Evolutionary conservation across 345 rosid genomes (phyloP).

Genomic region (Clarkia xantiana): DNA sequence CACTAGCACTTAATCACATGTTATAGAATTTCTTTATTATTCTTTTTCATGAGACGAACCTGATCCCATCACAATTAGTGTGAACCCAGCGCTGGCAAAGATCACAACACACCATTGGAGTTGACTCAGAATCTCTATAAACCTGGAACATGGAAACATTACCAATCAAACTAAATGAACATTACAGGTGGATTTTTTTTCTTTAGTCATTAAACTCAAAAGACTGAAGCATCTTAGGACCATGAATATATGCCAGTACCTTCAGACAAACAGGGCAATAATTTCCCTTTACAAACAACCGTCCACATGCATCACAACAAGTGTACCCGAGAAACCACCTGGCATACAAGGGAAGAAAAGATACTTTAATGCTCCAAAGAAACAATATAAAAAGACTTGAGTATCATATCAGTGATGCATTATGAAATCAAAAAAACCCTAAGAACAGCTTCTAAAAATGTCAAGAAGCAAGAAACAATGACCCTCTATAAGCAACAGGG

Average conservation of each 20-base stretch:
- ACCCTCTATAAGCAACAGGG: too few relatives aligned
- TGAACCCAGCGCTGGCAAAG: conserved; percentile 99
- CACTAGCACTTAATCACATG: too few relatives aligned
- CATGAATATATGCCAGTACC: conserved; percentile 40
- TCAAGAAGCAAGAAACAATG: too few relatives aligned
- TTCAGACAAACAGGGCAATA: conserved; percentile 98
- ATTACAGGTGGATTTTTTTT: too few relatives aligned
- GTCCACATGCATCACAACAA: conserved; percentile 99
- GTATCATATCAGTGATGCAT: too few relatives aligned
- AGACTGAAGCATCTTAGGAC: too few relatives aligned
- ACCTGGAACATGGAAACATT: conserved; percentile 31
- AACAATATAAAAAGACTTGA: too few relatives aligned
- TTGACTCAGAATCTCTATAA: conserved; percentile 94
- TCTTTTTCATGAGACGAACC: conserved; percentile 24
- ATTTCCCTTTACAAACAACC: conserved; percentile 96
- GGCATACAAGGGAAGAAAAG: conserved; percentile 12
- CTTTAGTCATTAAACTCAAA: too few relatives aligned
- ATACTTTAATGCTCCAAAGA: too few relatives aligned
- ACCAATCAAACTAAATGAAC: too few relatives aligned
- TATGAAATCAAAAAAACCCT: neutral
- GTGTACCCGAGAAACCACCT: conserved; percentile 99
- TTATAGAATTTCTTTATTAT: too few relatives aligned
- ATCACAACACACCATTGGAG: conserved; percentile 99
- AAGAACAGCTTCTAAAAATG: too few relatives aligned
- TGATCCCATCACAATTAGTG: conserved; percentile 90